Base-by-base conservation (phyloP, 2,329 filamentous ascomycete genomes). In the Davidsoniella neocaledoniae region DNA sequence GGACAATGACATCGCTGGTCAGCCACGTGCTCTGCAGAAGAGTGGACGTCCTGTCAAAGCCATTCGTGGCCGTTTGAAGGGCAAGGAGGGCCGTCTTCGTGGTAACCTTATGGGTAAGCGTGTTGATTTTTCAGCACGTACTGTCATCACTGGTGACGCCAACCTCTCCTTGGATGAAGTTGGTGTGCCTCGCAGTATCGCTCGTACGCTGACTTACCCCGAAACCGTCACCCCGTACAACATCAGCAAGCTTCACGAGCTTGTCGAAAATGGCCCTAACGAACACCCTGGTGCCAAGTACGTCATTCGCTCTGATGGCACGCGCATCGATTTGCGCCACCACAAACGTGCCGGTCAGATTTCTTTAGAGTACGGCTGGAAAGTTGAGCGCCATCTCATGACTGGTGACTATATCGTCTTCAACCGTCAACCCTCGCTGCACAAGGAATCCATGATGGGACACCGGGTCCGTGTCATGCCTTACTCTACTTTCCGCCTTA, bases 371-470 rank as follows among this genome's bases (percentile, higher is more conserved):
- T 94, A 94, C 62, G 93, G 93, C 45, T 96, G 90, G 90, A 96
- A 95, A 63, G 93, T 99, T 36, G 91, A 99, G 67, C 83, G 91
- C 54, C 91, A 99, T 66, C 78, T 99, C 56, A 81, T 94, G 59
- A 86, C 94, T 60, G 90, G 90, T 52, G 91, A 99, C 65, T 93
- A 86, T 57, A 96, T 99, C 67, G 88, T 98, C 61, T 99, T 99
- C 78, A 99, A 98, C 65, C 91, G 91, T 73, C 91, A 99, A 63
- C 91, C 91, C 1, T 99, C 91, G 36, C 73, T 99, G 60, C 91
- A 99, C 74, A 99, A 99, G 67, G 91, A 98, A 63, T 98, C 91
- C 54, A 99, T 98, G 91, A 98, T 98, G 93, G 91, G 86, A 65
- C 91, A 99, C 67, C 81, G 86, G 58, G 91, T 98, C 55, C 82